Percentiles rank a stretch among this genome's conserved stretches.
These are phyloP conservation scores for Staphylotrichum tortipilum DNA, from an alignment of 495 filamentous ascomycete genomes.

Conservation along the genomic window DNA sequence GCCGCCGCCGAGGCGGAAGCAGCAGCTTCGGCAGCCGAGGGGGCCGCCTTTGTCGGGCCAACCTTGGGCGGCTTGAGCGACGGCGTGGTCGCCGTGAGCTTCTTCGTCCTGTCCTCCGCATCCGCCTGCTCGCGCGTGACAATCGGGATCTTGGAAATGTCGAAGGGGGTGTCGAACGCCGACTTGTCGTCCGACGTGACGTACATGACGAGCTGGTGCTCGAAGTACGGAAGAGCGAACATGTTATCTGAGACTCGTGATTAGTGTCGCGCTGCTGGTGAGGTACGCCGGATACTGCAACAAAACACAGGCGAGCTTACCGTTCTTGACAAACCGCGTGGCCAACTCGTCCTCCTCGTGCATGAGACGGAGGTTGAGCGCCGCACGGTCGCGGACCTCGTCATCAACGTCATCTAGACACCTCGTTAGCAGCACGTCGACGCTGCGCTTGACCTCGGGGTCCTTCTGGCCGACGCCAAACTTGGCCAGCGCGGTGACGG, in stretches of 20 bases:
- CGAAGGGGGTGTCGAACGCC: slow-evolving; percentile 78
- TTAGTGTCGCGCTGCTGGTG: slow-evolving; percentile 9
- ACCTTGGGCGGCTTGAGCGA: slow-evolving; percentile 89
- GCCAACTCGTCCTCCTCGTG: slow-evolving; percentile 78
- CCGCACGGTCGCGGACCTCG: slow-evolving; percentile 93
- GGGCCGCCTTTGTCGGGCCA: slow-evolving; percentile 65
- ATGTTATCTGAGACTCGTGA: slow-evolving; percentile 50
- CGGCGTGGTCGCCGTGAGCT: slow-evolving; percentile 82
- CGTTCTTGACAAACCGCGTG: slow-evolving; percentile 80
- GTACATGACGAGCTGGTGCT: slow-evolving; percentile 96
- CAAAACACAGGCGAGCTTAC: slow-evolving; percentile 37
- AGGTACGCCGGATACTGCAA: too few species aligned
- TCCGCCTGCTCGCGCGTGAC: slow-evolving; percentile 93
- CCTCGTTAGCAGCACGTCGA: slow-evolving; percentile 82
- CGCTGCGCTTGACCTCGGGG: slow-evolving; percentile 89
- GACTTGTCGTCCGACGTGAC: slow-evolving; percentile 82
- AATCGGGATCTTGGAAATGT: slow-evolving; percentile 82
- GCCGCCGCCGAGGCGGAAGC: slow-evolving; percentile 66
- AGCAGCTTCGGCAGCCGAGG: slow-evolving; percentile 60
- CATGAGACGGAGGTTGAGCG: slow-evolving; percentile 84
- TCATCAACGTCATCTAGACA: slow-evolving; percentile 97
- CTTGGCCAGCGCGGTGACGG: slow-evolving; percentile 91
- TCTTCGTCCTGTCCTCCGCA: slow-evolving; percentile 95
- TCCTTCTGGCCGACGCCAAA: slow-evolving; percentile 97
- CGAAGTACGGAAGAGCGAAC: slow-evolving; percentile 90